Evolutionary conservation across 2,329 filamentous ascomycete genomes (phyloP).

Genomic region (Xylaria sp.): DNA sequence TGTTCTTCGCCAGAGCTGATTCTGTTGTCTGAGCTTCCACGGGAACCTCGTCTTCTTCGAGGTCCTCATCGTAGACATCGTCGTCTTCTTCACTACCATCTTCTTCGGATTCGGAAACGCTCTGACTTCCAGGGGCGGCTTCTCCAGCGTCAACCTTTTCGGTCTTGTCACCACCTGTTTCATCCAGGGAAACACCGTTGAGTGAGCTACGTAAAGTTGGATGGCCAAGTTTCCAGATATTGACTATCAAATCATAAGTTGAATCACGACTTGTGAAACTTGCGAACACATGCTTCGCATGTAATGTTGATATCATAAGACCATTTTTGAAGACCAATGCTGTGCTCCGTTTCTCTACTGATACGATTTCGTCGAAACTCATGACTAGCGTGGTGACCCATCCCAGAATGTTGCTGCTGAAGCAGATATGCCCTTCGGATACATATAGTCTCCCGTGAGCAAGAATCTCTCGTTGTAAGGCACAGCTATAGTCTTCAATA

Average conservation of each 20-base stretch:
- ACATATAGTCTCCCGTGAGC: constrained; percentile 94
- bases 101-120: constrained; percentile 67
- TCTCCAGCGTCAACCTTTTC: constrained; percentile 76
- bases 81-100: constrained; percentile 77
- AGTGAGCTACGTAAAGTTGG: constrained; percentile 90
- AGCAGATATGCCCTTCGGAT: constrained; percentile 96
- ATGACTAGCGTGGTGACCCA: constrained; percentile 98
- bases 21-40: constrained; percentile 55
- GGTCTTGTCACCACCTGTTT: constrained; percentile 88
- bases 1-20: constrained; percentile 59
- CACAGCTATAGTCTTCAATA: constrained; percentile 98
- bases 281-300: constrained; percentile 95
- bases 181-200: constrained; percentile 86
- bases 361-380: constrained; percentile 97
- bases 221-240: constrained; percentile 98
- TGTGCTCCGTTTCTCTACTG: constrained; percentile 95
- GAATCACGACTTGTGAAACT: constrained; percentile 94
- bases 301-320: constrained; percentile 93
- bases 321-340: constrained; percentile 97
- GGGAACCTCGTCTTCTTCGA: constrained; percentile 73
- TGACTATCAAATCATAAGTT: constrained; percentile 96
- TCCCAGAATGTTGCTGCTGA: constrained; percentile 97
- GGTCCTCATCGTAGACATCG: constrained; percentile 83
- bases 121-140: constrained; percentile 59
- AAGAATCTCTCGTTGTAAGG: constrained; percentile 93